Conservation (phyloP, 257 asterid genomes). For the Coffea eugenioides region DNA sequence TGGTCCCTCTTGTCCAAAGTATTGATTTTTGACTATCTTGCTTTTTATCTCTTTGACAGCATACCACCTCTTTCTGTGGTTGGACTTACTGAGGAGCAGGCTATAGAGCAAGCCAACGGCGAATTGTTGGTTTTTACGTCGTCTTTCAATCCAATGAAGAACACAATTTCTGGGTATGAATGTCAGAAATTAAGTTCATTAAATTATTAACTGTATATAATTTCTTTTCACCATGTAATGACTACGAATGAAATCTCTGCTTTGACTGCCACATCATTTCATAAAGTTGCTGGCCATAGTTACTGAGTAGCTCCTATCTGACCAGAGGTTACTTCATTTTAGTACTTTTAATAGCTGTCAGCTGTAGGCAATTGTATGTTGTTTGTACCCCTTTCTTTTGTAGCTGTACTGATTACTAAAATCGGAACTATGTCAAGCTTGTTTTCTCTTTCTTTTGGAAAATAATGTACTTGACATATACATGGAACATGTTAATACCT, state of each 20-base stretch:
- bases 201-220: background rate
- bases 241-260: background rate
- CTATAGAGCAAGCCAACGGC: conserved; percentile 71
- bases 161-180: conserved; percentile 87
- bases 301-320: background rate
- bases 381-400: background rate
- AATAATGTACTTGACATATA: background rate
- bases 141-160: conserved; percentile 94
- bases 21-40: conserved; percentile 5
- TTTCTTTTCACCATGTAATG: background rate
- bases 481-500: background rate
- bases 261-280: background rate
- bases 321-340: background rate
- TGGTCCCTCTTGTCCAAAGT: background rate
- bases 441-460: background rate
- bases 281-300: background rate
- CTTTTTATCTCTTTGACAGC: conserved; percentile 51
- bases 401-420: background rate
- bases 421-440: background rate
- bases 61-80: conserved; percentile 95
- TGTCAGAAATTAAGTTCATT: background rate
- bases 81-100: conserved; percentile 89
- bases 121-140: conserved; percentile 80
- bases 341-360: background rate
- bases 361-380: background rate